Evolutionary conservation across 2,329 filamentous ascomycete genomes (phyloP).

Genomic region (Stenocarpella maydis): DNA sequence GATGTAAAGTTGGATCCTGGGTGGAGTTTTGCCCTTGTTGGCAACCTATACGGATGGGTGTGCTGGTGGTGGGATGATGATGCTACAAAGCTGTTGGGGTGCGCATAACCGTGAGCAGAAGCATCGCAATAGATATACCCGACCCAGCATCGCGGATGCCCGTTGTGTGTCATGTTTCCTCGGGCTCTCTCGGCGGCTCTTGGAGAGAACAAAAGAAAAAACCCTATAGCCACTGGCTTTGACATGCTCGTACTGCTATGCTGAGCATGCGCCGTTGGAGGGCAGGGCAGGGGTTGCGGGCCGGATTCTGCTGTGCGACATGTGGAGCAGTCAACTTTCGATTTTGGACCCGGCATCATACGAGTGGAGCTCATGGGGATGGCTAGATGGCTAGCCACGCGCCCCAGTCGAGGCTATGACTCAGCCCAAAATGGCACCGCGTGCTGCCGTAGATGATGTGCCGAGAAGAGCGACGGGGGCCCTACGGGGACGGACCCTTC

Average conservation of each 20-base stretch:
- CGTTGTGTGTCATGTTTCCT: constrained; percentile 17
- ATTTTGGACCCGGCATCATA: constrained; percentile 35
- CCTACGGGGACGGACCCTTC: not conserved
- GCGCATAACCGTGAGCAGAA: constrained; percentile 29
- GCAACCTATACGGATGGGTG: not conserved
- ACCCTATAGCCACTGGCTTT: not conserved
- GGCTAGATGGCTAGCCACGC: constrained; percentile 19
- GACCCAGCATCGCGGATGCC: constrained; percentile 19
- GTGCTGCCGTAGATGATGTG: not conserved
- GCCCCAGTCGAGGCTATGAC: constrained; percentile 15
- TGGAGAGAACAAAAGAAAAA: constrained; percentile 3
- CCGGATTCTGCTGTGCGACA: constrained; percentile 32
- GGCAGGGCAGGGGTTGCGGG: constrained; percentile 12
- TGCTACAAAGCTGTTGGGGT: constrained; percentile 19
- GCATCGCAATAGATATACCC: constrained; percentile 35
- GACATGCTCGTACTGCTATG: constrained; percentile 3
- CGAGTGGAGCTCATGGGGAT: constrained; percentile 26
- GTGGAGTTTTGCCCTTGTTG: constrained; percentile 7
- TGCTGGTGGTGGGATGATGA: constrained; percentile 33
- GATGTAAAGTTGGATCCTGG: constrained; percentile 6
- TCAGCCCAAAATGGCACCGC: not conserved
- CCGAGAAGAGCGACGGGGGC: not conserved
- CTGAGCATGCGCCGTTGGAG: not conserved
- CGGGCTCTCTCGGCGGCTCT: constrained; percentile 31
- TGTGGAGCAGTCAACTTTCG: constrained; percentile 36